These are phyloP conservation scores for Russula dissimulans DNA, from an alignment of 768 basidiomycete species.

Conservation along the genomic window DNA sequence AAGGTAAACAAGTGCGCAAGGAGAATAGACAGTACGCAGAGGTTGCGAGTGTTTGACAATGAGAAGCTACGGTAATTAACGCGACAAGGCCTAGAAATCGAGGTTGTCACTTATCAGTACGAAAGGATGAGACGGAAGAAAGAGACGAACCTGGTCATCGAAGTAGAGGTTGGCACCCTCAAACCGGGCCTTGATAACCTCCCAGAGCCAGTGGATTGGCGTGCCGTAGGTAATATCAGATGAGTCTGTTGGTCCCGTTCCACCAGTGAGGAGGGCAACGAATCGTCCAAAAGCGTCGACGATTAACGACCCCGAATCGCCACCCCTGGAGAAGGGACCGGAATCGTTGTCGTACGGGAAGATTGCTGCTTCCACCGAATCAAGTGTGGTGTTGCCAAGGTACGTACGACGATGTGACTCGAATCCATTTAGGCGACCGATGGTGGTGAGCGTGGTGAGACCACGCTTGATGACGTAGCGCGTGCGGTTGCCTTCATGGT, in stretches of 20 bases:
- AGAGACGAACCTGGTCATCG: no score
- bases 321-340: not conserved
- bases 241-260: conserved; percentile 16
- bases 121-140: no score
- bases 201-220: conserved; percentile 22
- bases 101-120: no score
- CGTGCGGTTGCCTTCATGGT: not conserved
- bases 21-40: no score
- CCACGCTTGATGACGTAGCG: not conserved
- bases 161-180: conserved; percentile 18
- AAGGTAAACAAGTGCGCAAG: no score
- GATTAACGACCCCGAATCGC: not conserved
- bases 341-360: not conserved
- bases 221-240: conserved; percentile 16
- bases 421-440: not conserved
- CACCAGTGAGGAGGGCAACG: conserved; percentile 20
- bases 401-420: not conserved
- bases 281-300: not conserved
- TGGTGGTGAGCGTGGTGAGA: not conserved
- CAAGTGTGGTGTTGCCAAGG: not conserved
- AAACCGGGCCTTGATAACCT: conserved; percentile 21
- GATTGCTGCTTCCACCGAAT: not conserved
- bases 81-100: no score
- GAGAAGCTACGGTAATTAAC: no score
- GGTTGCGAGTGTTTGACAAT: no score